phyloP scores from a whole-genome alignment of 495 filamentous ascomycete genomes.

The Sporormia fimetaria region DNA sequence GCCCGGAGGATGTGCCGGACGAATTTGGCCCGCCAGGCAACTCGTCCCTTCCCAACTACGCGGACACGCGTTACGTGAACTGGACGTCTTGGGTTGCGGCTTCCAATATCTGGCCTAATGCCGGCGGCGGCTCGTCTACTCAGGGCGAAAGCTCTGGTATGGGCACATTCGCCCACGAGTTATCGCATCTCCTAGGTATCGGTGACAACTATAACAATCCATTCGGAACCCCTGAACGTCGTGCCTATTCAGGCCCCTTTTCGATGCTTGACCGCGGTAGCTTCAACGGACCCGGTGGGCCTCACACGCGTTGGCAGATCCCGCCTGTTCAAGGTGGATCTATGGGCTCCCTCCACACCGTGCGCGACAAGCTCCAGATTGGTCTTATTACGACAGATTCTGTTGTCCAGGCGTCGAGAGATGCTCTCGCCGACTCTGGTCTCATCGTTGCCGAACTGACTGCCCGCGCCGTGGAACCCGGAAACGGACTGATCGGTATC shows the following conservation, averaged over 20 bases:
- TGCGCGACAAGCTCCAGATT: conserved; percentile 36
- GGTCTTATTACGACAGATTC: conserved; percentile 27
- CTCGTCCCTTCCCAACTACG: conserved; percentile 29
- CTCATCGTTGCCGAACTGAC: conserved; percentile 33
- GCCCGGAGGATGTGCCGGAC: conserved; percentile 32
- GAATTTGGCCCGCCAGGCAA: conserved; percentile 33
- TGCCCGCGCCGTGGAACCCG: conserved; percentile 30
- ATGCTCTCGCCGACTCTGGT: conserved; percentile 30
- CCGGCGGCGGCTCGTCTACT: conserved; percentile 34
- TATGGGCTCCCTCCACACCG: conserved; percentile 35
- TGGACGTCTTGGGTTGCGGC: conserved; percentile 37
- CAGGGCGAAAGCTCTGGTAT: conserved; percentile 37
- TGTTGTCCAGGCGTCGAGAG: conserved; percentile 31
- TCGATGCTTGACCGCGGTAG: conserved; percentile 34
- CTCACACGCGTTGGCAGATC: conserved; percentile 37
- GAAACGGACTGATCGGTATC: conserved; percentile 31
- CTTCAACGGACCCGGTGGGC: conserved; percentile 37
- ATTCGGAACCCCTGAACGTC: conserved; percentile 31
- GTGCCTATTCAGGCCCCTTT: conserved; percentile 34
- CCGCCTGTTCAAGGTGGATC: conserved; percentile 31
- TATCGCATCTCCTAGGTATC: conserved; percentile 35
- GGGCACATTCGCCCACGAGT: conserved; percentile 34
- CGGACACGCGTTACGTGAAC: conserved; percentile 34
- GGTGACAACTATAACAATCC: conserved; percentile 39
- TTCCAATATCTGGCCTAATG: conserved; percentile 35